Conservation (phyloP, 148 eudicot genomes). For the Polygonum aviculare region DNA sequence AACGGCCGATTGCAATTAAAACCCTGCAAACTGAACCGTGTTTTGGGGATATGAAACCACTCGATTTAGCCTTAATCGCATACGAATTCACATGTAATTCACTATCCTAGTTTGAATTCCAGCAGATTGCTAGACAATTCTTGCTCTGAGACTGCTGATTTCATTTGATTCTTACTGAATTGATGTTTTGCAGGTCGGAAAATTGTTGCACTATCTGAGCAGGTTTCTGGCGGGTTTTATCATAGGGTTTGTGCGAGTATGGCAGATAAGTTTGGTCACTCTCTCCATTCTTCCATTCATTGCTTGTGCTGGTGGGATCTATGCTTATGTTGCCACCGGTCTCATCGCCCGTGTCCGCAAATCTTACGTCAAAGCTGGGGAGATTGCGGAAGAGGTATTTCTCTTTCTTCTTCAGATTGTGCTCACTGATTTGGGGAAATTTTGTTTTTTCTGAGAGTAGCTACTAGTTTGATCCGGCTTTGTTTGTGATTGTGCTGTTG, state of each 20-base stretch:
- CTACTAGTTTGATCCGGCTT: too few species aligned
- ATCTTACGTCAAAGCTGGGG: constrained; percentile 83
- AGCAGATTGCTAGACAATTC: neutral
- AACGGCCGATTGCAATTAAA: too few species aligned
- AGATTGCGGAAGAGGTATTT: constrained; percentile 88
- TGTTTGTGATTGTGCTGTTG: neutral
- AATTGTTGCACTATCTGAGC: constrained; percentile 81
- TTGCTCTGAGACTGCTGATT: neutral
- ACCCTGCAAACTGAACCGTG: too few species aligned
- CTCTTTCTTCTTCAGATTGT: neutral
- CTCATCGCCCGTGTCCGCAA: constrained; percentile 82
- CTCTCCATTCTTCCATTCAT: constrained; percentile 88
- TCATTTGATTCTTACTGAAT: neutral
- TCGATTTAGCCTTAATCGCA: neutral
- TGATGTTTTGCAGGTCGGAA: constrained; percentile 58
- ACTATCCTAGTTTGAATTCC: neutral
- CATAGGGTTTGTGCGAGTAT: constrained; percentile 77
- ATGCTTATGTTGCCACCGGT: constrained; percentile 84
- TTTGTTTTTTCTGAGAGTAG: too few species aligned
- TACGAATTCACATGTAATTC: neutral
- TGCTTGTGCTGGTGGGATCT: constrained; percentile 81
- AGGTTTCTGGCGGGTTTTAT: constrained; percentile 75
- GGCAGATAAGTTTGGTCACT: constrained; percentile 95
- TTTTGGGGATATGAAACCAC: neutral
- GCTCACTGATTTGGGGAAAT: too few species aligned